Conservation (phyloP, 75 land plant species). For the Picea glauca region DNA sequence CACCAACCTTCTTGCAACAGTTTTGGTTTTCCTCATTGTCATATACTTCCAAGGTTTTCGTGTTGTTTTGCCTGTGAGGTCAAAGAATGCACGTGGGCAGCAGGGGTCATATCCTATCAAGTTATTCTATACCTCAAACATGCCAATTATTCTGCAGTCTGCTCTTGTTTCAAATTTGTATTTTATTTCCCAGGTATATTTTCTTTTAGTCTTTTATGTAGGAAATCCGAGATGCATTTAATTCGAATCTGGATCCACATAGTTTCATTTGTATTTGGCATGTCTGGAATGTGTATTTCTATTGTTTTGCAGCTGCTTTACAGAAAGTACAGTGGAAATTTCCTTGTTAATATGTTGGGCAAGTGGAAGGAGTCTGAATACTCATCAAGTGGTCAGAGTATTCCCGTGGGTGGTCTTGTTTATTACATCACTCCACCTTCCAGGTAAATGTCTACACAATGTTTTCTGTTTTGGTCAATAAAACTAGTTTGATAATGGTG, state of each 20-base stretch:
- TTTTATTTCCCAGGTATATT: conserved; percentile 68
- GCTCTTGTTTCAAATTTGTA: conserved; percentile 71
- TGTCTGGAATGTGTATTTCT: background rate
- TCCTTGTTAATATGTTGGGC: conserved; percentile 63
- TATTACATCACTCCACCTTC: conserved; percentile 78
- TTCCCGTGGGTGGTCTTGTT: conserved; percentile 77
- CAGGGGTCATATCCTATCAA: conserved; percentile 80
- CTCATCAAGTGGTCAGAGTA: conserved; percentile 47
- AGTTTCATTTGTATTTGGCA: background rate
- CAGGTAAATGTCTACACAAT: conserved; percentile 24
- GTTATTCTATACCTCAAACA: conserved; percentile 75
- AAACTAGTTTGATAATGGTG: background rate
- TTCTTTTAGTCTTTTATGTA: background rate
- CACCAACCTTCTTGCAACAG: conserved; percentile 67
- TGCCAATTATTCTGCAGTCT: conserved; percentile 78
- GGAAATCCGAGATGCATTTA: background rate
- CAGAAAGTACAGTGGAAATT: conserved; percentile 62
- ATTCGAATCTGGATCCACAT: background rate
- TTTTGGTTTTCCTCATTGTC: conserved; percentile 68
- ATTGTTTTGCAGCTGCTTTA: conserved; percentile 42
- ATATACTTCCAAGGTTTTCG: conserved; percentile 82
- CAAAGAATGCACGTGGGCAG: conserved; percentile 75
- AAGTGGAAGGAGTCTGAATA: conserved; percentile 79
- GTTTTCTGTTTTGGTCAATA: background rate
- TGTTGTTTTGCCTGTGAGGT: conserved; percentile 70